phyloP scores from a whole-genome alignment of 352 stramenopile species.

The Lagenidium sp. region DNA sequence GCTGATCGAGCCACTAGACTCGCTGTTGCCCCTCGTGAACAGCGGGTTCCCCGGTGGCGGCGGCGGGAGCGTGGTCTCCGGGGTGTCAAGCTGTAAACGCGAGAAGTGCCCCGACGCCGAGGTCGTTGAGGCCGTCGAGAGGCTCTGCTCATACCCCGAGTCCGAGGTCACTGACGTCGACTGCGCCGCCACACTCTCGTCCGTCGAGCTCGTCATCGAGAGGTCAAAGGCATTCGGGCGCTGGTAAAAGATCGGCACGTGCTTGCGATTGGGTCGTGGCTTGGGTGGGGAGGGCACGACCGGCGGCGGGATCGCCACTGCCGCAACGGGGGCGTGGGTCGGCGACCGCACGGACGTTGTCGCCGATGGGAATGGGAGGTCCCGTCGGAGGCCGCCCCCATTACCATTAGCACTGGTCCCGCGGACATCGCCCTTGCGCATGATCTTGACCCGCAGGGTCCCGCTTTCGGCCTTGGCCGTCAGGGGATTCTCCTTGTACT shows the following conservation, averaged over 20 bases:
- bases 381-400: background rate
- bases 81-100: constrained; percentile 13
- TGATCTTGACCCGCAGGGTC: constrained; percentile 74
- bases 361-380: too few species aligned
- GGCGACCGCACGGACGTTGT: background rate
- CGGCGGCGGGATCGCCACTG: background rate
- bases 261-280: constrained; percentile 70
- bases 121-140: constrained; percentile 16
- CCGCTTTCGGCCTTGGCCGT: constrained; percentile 68
- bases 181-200: constrained; percentile 20
- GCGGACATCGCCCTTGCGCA: constrained; percentile 30
- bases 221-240: constrained; percentile 19
- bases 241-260: constrained; percentile 80
- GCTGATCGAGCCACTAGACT: constrained; percentile 29
- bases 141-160: constrained; percentile 11
- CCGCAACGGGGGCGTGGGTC: background rate
- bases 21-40: constrained; percentile 47
- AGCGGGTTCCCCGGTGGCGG: constrained; percentile 37
- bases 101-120: constrained; percentile 18
- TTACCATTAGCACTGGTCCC: background rate
- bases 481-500: constrained; percentile 67
- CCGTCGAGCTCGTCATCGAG: constrained; percentile 22
- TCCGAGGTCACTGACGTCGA: constrained; percentile 27
- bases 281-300: constrained; percentile 42
- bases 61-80: constrained; percentile 6